Conservation (phyloP, 768 basidiomycete genomes). For the Hortiboletus flavorubellus region DNA sequence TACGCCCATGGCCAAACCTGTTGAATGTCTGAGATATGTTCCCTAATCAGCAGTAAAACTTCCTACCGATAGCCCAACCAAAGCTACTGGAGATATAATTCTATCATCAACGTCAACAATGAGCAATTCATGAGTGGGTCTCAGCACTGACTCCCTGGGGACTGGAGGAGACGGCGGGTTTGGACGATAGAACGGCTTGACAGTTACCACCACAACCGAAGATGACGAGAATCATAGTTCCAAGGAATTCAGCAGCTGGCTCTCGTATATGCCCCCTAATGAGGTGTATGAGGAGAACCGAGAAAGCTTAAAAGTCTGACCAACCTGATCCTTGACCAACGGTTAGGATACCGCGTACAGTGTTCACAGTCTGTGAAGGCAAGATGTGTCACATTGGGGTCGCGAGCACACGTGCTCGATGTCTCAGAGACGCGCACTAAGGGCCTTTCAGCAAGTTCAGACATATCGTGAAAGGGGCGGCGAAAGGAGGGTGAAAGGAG, state of each 20-base stretch:
- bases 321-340: slow-evolving; percentile 56
- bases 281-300: not conserved
- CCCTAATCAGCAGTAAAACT: not conserved
- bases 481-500: not conserved
- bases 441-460: slow-evolving; percentile 18
- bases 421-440: slow-evolving; percentile 19
- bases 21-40: not conserved
- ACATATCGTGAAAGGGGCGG: slow-evolving; percentile 16
- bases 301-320: not conserved
- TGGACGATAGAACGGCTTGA: too few relatives aligned
- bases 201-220: too few relatives aligned
- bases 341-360: slow-evolving; percentile 43
- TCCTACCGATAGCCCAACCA: slow-evolving; percentile 33
- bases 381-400: slow-evolving; percentile 1
- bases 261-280: slow-evolving; percentile 48
- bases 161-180: too few relatives aligned
- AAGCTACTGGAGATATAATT: slow-evolving; percentile 23
- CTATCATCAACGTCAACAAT: slow-evolving; percentile 13
- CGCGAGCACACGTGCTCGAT: slow-evolving; percentile 11
- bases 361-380: slow-evolving; percentile 31
- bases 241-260: slow-evolving; percentile 62
- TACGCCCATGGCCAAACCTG: slow-evolving; percentile 60
- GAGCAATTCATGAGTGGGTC: not conserved
- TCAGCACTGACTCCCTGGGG: too few relatives aligned
- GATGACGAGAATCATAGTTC: too few relatives aligned